Percentiles rank a stretch among this genome's conserved stretches.
Conservation (phyloP, 306 rosid genomes). For the Crotalaria pallida region DNA sequence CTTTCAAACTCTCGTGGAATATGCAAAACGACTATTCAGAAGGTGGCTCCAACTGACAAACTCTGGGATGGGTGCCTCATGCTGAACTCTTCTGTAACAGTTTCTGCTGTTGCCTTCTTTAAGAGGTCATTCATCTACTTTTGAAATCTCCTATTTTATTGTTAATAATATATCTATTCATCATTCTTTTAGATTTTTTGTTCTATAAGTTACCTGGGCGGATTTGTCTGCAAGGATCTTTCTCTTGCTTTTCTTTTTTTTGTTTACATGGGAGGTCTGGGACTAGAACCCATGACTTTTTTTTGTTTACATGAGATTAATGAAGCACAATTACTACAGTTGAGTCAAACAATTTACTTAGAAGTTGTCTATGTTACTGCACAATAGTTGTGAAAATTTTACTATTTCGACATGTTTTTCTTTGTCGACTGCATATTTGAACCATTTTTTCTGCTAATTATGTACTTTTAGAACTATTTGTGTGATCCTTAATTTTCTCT, state of each 20-base stretch:
- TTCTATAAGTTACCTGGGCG: background rate
- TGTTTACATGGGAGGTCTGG: too few species aligned
- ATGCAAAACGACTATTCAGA: background rate
- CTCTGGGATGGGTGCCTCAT: constrained; percentile 27
- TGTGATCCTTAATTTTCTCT: background rate
- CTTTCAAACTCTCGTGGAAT: background rate
- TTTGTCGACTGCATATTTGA: background rate
- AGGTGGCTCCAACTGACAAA: constrained; percentile 5
- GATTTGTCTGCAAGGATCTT: background rate
- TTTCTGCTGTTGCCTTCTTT: constrained; percentile 25
- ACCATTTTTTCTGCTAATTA: background rate
- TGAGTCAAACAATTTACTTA: background rate
- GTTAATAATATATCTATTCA: background rate
- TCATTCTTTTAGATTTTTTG: background rate
- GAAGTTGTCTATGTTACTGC: too few species aligned
- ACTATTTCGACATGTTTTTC: background rate
- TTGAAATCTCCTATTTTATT: background rate
- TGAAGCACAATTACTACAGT: background rate
- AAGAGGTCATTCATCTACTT: constrained; percentile 21
- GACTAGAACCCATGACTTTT: too few species aligned
- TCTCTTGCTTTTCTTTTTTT: background rate
- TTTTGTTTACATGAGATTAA: background rate
- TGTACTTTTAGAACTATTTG: background rate
- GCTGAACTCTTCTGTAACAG: constrained; percentile 18
- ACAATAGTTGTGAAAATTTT: background rate